Percentiles rank a stretch among this genome's conserved stretches.
phyloP scores from a whole-genome alignment of 164 flowering plant species.

The Amborella trichopoda region DNA sequence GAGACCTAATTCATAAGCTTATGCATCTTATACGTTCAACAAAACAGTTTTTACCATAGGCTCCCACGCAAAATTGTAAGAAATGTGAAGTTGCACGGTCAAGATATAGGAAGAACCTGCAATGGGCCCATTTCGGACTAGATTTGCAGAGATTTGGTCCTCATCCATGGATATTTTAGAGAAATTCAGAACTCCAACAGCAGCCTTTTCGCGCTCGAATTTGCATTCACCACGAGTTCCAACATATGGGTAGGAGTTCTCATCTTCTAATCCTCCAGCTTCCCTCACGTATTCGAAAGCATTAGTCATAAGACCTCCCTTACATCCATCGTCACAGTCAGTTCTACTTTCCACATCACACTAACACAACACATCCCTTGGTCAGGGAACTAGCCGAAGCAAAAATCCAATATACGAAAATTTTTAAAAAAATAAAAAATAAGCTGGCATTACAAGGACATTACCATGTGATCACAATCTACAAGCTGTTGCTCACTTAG shows the following conservation, averaged over 20 bases:
- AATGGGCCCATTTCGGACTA: slow-evolving; percentile 64
- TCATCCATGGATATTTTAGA: slow-evolving; percentile 56
- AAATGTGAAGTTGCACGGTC: too few species aligned
- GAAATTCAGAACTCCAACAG: slow-evolving; percentile 50
- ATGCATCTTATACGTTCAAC: too few species aligned
- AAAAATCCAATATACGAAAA: too few species aligned
- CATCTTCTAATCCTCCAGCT: slow-evolving; percentile 68
- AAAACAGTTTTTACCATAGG: too few species aligned
- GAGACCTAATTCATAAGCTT: too few species aligned
- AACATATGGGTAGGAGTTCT: slow-evolving; percentile 55
- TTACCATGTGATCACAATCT: slow-evolving; percentile 72
- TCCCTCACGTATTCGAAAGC: slow-evolving; percentile 69
- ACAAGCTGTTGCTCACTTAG: slow-evolving; percentile 91
- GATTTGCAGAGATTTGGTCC: slow-evolving; percentile 54
- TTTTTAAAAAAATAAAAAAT: too few species aligned
- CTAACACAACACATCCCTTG: slow-evolving; percentile 20
- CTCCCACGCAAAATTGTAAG: too few species aligned
- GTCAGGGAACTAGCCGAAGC: too few species aligned
- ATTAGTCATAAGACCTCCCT: slow-evolving; percentile 82
- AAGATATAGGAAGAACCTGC: too few species aligned
- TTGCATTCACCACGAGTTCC: slow-evolving; percentile 45
- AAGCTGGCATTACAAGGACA: too few species aligned
- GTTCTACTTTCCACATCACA: slow-evolving; percentile 43
- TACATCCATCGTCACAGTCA: slow-evolving; percentile 60
- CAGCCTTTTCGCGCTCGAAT: slow-evolving; percentile 41